These are phyloP conservation scores for Ciborinia camelliae DNA, from an alignment of 2,329 filamentous ascomycete genomes.

Conservation along the genomic window DNA sequence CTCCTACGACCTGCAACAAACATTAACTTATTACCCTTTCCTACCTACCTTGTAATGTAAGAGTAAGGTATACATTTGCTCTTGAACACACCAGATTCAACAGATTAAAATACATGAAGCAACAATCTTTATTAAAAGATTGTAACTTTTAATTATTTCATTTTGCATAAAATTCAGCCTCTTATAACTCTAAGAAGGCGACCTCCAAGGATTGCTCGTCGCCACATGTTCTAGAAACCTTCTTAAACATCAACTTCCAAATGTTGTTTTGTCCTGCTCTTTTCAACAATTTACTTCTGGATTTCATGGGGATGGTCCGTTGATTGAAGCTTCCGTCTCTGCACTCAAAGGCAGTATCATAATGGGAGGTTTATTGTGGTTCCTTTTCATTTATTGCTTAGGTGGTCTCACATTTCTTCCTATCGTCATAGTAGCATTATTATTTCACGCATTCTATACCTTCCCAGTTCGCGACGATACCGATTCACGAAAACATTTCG, in stretches of 20 bases:
- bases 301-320: not conserved
- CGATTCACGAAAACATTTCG: conserved; percentile 36
- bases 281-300: conserved; percentile 2
- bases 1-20: too few relatives aligned
- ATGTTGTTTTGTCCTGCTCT: conserved; percentile 1
- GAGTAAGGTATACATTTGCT: not conserved
- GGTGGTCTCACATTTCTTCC: conserved; percentile 88
- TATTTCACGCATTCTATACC: conserved; percentile 66
- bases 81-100: not conserved
- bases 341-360: conserved; percentile 22
- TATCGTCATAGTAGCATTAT: conserved; percentile 57
- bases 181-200: not conserved
- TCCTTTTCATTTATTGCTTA: conserved; percentile 75
- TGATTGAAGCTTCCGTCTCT: conserved; percentile 2
- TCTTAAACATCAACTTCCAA: conserved; percentile 7
- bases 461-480: conserved; percentile 54
- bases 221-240: conserved; percentile 9
- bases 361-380: conserved; percentile 40
- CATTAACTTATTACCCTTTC: too few relatives aligned
- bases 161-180: not conserved
- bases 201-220: conserved; percentile 7
- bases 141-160: not conserved
- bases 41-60: not conserved
- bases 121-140: not conserved
- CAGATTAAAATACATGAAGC: not conserved